Evolutionary conservation across 305 asterid species (phyloP).

Genomic region (Fraxinus nigra): DNA sequence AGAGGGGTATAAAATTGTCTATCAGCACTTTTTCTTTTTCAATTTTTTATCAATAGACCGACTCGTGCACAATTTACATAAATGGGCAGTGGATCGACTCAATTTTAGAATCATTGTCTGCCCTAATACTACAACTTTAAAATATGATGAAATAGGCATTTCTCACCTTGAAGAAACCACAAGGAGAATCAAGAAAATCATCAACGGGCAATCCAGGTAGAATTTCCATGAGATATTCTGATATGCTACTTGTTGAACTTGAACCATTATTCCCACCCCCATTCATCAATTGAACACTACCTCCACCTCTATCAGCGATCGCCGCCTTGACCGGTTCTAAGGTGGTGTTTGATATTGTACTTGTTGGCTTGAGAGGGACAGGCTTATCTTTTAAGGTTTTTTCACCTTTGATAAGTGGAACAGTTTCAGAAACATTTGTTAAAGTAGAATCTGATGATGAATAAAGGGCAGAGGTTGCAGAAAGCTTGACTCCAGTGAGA

Average conservation of each 20-base stretch:
- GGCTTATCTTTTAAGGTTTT: conserved; percentile 20
- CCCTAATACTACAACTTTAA: neutral
- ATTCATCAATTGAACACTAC: conserved; percentile 19
- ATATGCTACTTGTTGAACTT: conserved; percentile 46
- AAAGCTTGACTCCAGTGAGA: conserved; percentile 64
- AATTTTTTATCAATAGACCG: neutral
- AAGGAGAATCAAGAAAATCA: conserved; percentile 61
- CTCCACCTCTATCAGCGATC: neutral
- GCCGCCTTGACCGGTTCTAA: neutral
- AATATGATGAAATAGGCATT: neutral
- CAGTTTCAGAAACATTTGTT: conserved; percentile 26
- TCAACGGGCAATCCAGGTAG: conserved; percentile 89
- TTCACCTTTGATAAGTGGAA: conserved; percentile 27
- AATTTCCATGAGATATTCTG: conserved; percentile 70
- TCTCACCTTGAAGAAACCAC: conserved; percentile 62
- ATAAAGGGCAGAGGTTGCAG: conserved; percentile 44
- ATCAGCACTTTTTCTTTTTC: neutral
- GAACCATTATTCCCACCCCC: conserved; percentile 24
- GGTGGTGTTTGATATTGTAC: conserved; percentile 13
- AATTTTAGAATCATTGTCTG: neutral
- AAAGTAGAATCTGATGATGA: conserved; percentile 29
- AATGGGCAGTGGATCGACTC: neutral
- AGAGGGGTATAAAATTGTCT: neutral
- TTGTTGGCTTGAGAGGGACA: conserved; percentile 7
- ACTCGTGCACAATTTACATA: neutral